Base-by-base conservation (phyloP, 352 stramenopile species). In the Pythium chondricola region DNA sequence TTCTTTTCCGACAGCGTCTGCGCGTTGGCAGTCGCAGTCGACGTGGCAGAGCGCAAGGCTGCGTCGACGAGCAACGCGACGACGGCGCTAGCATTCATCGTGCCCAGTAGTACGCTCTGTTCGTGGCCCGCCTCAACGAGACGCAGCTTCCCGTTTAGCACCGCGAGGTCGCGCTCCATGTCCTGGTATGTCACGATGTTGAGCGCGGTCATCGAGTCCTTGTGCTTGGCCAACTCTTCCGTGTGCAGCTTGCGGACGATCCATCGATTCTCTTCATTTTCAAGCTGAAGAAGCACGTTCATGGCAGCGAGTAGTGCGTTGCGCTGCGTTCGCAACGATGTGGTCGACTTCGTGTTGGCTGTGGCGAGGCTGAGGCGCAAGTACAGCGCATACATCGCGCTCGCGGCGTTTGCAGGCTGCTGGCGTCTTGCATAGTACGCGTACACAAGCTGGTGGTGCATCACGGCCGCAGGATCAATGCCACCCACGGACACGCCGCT, bases 391-490 rank as follows among this genome's bases (percentile, higher is more conserved):
- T 88, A 72, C 50, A 90, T 70, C 13, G 75, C 70, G 6, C 68
- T 70, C 0, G 76, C 79, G 1, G 79, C 75, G 31, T 85, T 84
- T 3, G 69, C 67, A 4, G 71, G 70, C 48, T 88, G 74, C 40
- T 84, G 67, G 20, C 79, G 77, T 37, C 72, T 63, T 35, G 65
- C 61, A 58, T 84, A 87, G 43, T 85, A 87, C 1, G 75, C 66
- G 29, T 77, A 88, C n/a, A 89, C 57, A 20, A 90, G 61, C 24
- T 85, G 66, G 53, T 90, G 75, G 24, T 83, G 78, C 41, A 71
- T 67, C 8, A 85, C 27, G 21, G 79, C 71, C 3, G 54, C 58
- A 0, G 60, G 47, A 45, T 88, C 74, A 3, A 86, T 33, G 29
- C 29, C 13, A 33, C 29, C 29, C 8, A 33, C 29, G 29, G 7